Percentiles rank a stretch among this genome's conserved stretches.
phyloP scores from a whole-genome alignment of 768 basidiomycete genomes.

The Lactifluus volemus region DNA sequence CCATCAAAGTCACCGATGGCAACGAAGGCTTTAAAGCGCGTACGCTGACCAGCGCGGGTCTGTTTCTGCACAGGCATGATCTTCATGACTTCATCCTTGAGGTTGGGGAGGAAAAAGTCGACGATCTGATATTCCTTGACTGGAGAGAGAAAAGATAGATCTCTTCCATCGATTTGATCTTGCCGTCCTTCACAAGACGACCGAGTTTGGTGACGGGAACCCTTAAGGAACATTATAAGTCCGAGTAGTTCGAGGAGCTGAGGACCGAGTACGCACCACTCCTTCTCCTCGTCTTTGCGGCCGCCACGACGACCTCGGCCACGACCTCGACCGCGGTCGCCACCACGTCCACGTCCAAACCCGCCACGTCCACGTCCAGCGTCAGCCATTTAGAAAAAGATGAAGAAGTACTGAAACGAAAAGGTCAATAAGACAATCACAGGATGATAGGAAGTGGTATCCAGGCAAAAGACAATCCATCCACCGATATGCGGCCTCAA shows the following conservation, averaged over 20 bases:
- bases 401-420: constrained; percentile 21
- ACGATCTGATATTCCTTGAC: constrained; percentile 99
- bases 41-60: constrained; percentile 98
- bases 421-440: constrained; percentile 12
- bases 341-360: constrained; percentile 75
- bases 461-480: neutral
- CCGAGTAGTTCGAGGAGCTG: neutral
- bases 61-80: constrained; percentile 99
- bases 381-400: constrained; percentile 61
- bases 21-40: constrained; percentile 99
- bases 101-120: constrained; percentile 97
- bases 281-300: constrained; percentile 99
- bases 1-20: constrained; percentile 99
- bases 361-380: constrained; percentile 87
- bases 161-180: constrained; percentile 99
- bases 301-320: constrained; percentile 88
- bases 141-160: constrained; percentile 99
- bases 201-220: constrained; percentile 98
- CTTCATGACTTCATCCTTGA: constrained; percentile 99
- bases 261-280: constrained; percentile 58
- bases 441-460: constrained; percentile 1
- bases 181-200: constrained; percentile 97
- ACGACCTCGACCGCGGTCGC: constrained; percentile 52
- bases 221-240: constrained; percentile 38
- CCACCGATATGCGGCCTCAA: constrained; percentile 2